Percentiles rank a stretch among this genome's conserved stretches.
Evolutionary conservation across 805 yeast genomes (phyloP).

Genomic region (Lachancea fermentati): DNA sequence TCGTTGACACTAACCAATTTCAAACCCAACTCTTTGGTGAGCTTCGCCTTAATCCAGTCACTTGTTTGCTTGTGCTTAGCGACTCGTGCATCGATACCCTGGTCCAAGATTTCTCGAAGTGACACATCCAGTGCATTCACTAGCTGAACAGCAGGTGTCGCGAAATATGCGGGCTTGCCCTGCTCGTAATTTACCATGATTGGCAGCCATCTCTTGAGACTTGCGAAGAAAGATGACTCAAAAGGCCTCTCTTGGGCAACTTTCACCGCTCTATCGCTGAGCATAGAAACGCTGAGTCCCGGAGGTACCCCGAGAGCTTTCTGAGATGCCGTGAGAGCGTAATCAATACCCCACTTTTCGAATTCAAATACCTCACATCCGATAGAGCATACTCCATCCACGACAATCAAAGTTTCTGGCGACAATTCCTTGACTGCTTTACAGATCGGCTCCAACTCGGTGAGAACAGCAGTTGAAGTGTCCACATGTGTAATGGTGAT

Average conservation of each 20-base stretch:
- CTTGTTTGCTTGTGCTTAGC: constrained; percentile 59
- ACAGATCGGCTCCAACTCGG: constrained; percentile 61
- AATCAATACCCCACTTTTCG: constrained; percentile 87
- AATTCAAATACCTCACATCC: constrained; percentile 85
- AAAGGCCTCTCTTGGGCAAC: constrained; percentile 49
- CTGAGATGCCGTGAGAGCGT: constrained; percentile 85
- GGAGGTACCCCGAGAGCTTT: constrained; percentile 95
- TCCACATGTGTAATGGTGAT: constrained; percentile 93
- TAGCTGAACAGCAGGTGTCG: constrained; percentile 94
- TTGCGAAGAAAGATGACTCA: constrained; percentile 42
- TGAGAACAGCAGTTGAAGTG: constrained; percentile 90
- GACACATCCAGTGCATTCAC: constrained; percentile 77
- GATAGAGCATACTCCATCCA: constrained; percentile 93
- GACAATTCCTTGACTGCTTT: constrained; percentile 53
- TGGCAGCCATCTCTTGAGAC: constrained; percentile 81
- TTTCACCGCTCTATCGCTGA: constrained; percentile 68
- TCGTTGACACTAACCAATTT: constrained; percentile 49
- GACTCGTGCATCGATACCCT: constrained; percentile 55
- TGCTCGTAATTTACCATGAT: constrained; percentile 81
- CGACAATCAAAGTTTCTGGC: constrained; percentile 78
- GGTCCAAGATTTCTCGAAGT: constrained; percentile 60
- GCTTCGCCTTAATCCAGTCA: constrained; percentile 53
- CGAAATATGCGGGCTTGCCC: constrained; percentile 72
- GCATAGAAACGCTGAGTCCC: constrained; percentile 74
- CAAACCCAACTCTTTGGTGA: constrained; percentile 54